A percentile compares a stretch with the other conserved stretches of the same genome.
Conservation (phyloP, 2,329 filamentous ascomycete genomes). For the Arthroderma uncinatum region DNA sequence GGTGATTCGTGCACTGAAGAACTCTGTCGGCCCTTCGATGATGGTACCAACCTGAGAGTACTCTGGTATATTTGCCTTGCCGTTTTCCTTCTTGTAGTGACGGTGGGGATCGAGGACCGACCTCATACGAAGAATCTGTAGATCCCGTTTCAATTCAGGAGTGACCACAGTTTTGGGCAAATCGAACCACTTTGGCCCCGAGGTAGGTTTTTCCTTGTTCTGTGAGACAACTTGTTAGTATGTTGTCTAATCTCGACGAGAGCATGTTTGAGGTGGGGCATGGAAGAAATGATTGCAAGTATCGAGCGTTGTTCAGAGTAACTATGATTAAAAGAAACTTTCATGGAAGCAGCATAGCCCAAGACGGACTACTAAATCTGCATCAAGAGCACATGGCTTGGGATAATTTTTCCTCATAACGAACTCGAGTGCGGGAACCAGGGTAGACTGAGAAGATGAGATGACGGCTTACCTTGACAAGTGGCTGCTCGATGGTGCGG, state of each 20-base stretch:
- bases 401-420: slow-evolving; percentile 68
- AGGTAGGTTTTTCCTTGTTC: slow-evolving; percentile 48
- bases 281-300: slow-evolving; percentile 19
- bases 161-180: slow-evolving; percentile 76
- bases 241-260: slow-evolving; percentile 2
- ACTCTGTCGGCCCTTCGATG: slow-evolving; percentile 79
- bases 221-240: slow-evolving; percentile 12
- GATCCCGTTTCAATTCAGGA: slow-evolving; percentile 73
- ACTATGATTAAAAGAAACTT: slow-evolving; percentile 55
- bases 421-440: slow-evolving; percentile 15
- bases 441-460: background rate
- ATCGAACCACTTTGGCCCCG: slow-evolving; percentile 77
- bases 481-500: slow-evolving; percentile 41
- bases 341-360: slow-evolving; percentile 64
- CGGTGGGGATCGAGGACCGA: slow-evolving; percentile 78
- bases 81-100: slow-evolving; percentile 77
- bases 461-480: slow-evolving; percentile 45
- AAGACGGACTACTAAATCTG: slow-evolving; percentile 65
- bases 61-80: slow-evolving; percentile 60
- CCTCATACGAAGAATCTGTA: slow-evolving; percentile 82
- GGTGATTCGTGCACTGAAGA: slow-evolving; percentile 64
- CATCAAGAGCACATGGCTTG: slow-evolving; percentile 55
- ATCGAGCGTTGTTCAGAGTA: slow-evolving; percentile 50
- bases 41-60: slow-evolving; percentile 85
- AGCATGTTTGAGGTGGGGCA: slow-evolving; percentile 7